These are phyloP conservation scores for Maudiozyma saulgeensis DNA, from an alignment of 805 yeast species.

Conservation along the genomic window DNA sequence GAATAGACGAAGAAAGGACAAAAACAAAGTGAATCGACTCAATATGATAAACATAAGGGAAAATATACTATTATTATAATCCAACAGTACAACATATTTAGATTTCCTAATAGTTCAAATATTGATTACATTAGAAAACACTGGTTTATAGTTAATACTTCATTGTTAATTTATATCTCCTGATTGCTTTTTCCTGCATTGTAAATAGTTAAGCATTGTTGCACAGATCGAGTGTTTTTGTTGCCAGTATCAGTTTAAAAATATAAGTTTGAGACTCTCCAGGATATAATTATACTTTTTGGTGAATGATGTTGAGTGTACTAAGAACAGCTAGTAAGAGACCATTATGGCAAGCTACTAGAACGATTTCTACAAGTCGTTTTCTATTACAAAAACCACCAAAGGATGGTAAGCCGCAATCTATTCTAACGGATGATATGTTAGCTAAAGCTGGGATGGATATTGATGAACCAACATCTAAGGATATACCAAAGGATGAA, in stretches of 20 bases:
- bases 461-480: constrained; percentile 29
- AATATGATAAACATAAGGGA: no score
- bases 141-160: no score
- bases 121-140: no score
- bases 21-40: no score
- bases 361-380: constrained; percentile 5
- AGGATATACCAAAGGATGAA: constrained; percentile 11
- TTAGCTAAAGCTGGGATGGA: constrained; percentile 81
- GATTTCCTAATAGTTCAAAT: no score
- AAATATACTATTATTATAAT: no score
- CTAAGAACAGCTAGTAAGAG: constrained; percentile 1
- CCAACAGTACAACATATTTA: no score
- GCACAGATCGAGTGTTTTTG: background rate
- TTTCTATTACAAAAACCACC: constrained; percentile 9
- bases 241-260: background rate
- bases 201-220: constrained; percentile 1
- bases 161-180: no score
- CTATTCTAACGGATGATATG: constrained; percentile 71
- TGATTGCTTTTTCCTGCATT: constrained; percentile 7
- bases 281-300: no score
- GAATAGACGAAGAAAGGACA: no score
- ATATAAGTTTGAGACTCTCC: background rate
- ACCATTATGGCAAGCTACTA: constrained; percentile 1
- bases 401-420: constrained; percentile 27
- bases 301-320: constrained; percentile 1